Evolutionary conservation across 139 green algal genomes (phyloP).

Genomic region (Eudorina sp.): DNA sequence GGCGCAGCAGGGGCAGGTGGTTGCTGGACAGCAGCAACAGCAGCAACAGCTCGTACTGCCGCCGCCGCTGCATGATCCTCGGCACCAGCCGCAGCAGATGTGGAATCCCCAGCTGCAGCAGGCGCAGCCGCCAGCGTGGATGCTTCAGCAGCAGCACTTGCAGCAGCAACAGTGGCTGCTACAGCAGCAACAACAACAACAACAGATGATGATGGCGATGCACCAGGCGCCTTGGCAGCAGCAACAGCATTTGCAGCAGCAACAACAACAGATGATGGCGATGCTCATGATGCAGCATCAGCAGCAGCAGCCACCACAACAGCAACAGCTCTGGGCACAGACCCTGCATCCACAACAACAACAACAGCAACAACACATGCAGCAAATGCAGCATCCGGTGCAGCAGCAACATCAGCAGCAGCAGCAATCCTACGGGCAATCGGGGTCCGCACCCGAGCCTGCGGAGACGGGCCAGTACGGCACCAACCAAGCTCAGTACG

Average conservation of each 20-base stretch:
- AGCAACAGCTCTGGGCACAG: not conserved
- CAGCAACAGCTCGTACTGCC: not conserved
- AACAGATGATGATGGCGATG: not conserved
- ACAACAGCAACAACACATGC: too few relatives aligned
- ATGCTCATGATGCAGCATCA: not conserved
- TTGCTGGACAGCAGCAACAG: not conserved
- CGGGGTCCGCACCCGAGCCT: too few relatives aligned
- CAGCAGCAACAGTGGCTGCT: not conserved
- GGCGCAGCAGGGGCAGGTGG: too few relatives aligned
- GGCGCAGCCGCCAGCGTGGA: not conserved
- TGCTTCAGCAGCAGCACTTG: not conserved
- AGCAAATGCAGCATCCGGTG: too few relatives aligned
- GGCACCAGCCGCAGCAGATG: not conserved
- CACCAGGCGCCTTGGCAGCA: not conserved
- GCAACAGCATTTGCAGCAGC: not conserved
- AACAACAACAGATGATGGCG: not conserved
- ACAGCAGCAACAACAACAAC: not conserved
- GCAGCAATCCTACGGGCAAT: too few relatives aligned
- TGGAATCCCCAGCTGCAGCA: constrained; percentile 3
- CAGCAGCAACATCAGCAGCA: not conserved
- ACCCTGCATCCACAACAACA: not conserved
- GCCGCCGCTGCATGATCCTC: too few relatives aligned
- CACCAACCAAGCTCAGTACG: not conserved
- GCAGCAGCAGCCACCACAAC: not conserved
- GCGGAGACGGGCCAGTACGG: too few relatives aligned